A percentile compares a stretch with the other conserved stretches of the same genome.
These are phyloP conservation scores for Excoecaria cochinchinensis DNA, from an alignment of 345 rosid genomes.

Conservation along the genomic window DNA sequence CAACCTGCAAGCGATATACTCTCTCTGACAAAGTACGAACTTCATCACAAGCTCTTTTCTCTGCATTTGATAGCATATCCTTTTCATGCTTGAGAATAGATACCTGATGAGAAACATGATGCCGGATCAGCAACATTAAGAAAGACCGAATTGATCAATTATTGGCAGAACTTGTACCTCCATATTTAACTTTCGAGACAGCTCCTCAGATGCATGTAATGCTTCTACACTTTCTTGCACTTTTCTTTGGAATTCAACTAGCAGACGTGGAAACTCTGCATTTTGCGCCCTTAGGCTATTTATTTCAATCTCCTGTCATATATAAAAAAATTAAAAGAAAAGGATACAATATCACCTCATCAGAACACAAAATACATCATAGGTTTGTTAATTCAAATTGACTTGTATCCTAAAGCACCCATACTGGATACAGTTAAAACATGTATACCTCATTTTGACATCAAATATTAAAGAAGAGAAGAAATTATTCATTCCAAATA, in stretches of 20 bases:
- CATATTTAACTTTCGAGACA: constrained; percentile 68
- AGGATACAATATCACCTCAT: neutral
- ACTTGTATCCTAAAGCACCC: too few relatives aligned
- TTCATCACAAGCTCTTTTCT: constrained; percentile 86
- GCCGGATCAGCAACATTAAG: constrained; percentile 15
- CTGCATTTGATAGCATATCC: constrained; percentile 76
- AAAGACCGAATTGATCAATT: constrained; percentile 3
- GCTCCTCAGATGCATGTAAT: constrained; percentile 70
- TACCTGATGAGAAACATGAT: constrained; percentile 42
- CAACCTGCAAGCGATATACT: constrained; percentile 79
- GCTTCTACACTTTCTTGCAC: constrained; percentile 77
- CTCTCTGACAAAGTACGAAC: constrained; percentile 80
- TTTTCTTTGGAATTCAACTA: constrained; percentile 75
- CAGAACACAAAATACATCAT: neutral
- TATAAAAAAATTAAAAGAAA: constrained; percentile 14
- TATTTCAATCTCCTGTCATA: constrained; percentile 61
- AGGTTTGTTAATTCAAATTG: neutral
- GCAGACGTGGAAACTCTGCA: constrained; percentile 81
- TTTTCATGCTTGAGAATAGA: constrained; percentile 77
- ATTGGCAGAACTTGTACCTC: constrained; percentile 50
- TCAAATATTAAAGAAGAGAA: neutral
- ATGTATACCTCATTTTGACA: neutral
- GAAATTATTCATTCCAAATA: neutral
- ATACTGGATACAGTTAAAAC: neutral
- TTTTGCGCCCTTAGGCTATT: constrained; percentile 69